These are phyloP conservation scores for Thielaviopsis ethacetica DNA, from an alignment of 2,329 filamentous ascomycete species.

Conservation along the genomic window DNA sequence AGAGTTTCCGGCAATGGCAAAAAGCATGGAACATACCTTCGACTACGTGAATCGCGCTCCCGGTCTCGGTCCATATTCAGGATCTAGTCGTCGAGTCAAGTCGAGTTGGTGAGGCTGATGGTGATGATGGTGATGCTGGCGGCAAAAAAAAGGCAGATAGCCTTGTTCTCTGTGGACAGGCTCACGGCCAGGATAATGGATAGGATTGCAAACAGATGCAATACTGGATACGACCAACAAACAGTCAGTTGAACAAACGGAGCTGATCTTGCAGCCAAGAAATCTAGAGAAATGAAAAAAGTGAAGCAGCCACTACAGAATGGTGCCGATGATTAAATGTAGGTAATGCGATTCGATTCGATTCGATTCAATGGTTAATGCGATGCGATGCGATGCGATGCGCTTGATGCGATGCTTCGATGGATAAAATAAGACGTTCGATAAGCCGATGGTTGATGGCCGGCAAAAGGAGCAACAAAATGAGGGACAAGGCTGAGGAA, in stretches of 20 bases:
- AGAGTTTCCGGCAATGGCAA: neutral
- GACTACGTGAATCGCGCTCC: slow-evolving; percentile 21
- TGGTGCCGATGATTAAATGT: neutral
- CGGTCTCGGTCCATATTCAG: neutral
- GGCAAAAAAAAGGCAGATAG: slow-evolving; percentile 4
- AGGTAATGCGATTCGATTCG: neutral
- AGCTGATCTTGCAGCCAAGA: too few species aligned
- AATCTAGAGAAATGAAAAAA: too few species aligned
- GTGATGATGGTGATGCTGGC: neutral
- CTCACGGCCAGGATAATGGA: too few species aligned
- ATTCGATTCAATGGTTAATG: neutral
- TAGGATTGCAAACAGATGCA: too few species aligned
- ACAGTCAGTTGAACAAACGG: too few species aligned
- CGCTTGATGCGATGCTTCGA: neutral
- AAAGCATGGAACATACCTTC: slow-evolving; percentile 19
- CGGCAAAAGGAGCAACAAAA: neutral
- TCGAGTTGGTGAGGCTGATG: neutral
- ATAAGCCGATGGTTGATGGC: neutral
- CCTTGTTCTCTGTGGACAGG: too few species aligned
- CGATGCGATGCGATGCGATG: neutral
- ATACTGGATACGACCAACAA: too few species aligned
- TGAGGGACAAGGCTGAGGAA: neutral
- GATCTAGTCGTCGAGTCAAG: neutral
- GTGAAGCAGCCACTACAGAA: neutral
- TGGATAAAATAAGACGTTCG: neutral